These are phyloP conservation scores for Olyra latifolia DNA, from an alignment of 176 grass and related monocot genomes.

Conservation along the genomic window DNA sequence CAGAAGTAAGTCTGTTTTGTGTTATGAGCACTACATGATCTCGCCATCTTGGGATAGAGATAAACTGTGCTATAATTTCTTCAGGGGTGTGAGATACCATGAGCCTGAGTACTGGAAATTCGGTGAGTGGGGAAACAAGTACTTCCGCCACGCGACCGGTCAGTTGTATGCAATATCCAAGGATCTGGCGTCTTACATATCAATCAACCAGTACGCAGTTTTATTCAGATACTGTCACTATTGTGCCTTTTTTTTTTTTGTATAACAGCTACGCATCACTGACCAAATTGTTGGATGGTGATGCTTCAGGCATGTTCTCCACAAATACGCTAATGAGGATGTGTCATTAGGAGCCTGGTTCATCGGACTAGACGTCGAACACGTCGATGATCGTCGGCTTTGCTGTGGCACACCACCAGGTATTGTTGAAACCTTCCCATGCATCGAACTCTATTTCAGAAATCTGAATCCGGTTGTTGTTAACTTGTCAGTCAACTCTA, in stretches of 20 bases:
- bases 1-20: slow-evolving; percentile 66
- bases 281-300: slow-evolving; percentile 10
- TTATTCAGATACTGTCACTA: neutral
- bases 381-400: slow-evolving; percentile 63
- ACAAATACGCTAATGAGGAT: slow-evolving; percentile 82
- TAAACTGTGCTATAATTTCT: neutral
- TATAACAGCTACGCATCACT: neutral
- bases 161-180: slow-evolving; percentile 67
- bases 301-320: slow-evolving; percentile 62
- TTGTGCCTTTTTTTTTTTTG: neutral
- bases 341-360: slow-evolving; percentile 74
- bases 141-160: slow-evolving; percentile 55
- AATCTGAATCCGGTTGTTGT: neutral
- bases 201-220: slow-evolving; percentile 54
- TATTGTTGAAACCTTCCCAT: slow-evolving; percentile 17
- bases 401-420: slow-evolving; percentile 64
- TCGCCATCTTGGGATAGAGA: neutral
- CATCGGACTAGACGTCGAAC: slow-evolving; percentile 63
- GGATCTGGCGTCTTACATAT: slow-evolving; percentile 61
- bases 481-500: neutral
- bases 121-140: slow-evolving; percentile 60
- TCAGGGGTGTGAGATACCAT: slow-evolving; percentile 57
- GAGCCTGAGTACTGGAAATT: slow-evolving; percentile 76
- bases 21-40: neutral
- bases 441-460: neutral